Evolutionary conservation across 2,329 filamentous ascomycete genomes (phyloP), one percentile per base, ranked within the genome.

Genomic region (Exophiala dermatitidis): DNA sequence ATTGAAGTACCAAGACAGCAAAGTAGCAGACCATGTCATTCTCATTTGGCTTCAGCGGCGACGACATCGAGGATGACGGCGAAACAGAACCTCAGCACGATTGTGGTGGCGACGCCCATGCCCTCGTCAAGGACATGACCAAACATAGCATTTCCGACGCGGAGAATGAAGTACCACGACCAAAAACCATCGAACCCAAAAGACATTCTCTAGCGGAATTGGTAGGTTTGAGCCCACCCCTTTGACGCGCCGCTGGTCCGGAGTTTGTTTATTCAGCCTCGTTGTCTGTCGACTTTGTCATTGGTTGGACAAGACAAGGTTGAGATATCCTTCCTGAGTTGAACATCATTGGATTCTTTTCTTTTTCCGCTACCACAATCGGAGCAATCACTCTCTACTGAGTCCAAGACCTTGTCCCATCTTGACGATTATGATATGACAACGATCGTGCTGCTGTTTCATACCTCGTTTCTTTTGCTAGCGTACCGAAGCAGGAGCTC

Each of bases 21-120:
- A 43, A 12, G 19, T n/a, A 4, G 7, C 19, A 12, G 8, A 63
- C 19, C 19, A 19, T 62, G 60, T 60, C 61, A 4, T 81, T 83
- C 64, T 76, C 75, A 53, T 83, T 83, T 57, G 77, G 77, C 12
- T 83, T 83, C 61, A 73, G 75, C 0, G 77, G 77, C 19, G 78
- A 82, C 54, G 79, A 82, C 61, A 80, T 80, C 66, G 77, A 79
- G 48, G 74, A 76, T 50, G 67, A 68, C 6, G 51, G 36, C 41
- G 67, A 71, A 57, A 61, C 62, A 3, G 61, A 59, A 6, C 52
- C 19, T 2, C 47, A 50, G 5, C 19, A 19, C 19, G 19, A 19
- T 19, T 1, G 1, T 19, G 43, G 50, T 29, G 46, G 58, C 46
- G 34, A 56, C 19, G 36, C 30, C 46, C 43, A 33, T 5, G 12